Conservation (phyloP, 1,284 basidiomycete species). For the Tilletia caries region DNA sequence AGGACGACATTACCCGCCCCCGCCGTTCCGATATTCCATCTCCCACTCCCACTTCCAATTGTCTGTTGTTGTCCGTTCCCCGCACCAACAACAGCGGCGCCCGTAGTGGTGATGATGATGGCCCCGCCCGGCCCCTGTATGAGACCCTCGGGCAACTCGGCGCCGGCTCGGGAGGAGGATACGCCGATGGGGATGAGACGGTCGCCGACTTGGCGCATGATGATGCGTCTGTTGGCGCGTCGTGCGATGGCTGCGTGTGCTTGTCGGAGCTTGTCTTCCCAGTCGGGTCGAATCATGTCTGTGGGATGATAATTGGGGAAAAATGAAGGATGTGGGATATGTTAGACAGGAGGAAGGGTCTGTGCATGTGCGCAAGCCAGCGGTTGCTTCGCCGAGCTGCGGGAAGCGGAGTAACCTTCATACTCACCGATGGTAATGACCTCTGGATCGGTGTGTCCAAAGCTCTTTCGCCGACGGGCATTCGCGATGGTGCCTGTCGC, state of each 20-base stretch:
- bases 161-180: constrained; percentile 61
- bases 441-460: constrained; percentile 32
- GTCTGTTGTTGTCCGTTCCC: background rate
- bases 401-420: too few relatives aligned
- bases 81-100: background rate
- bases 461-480: constrained; percentile 29
- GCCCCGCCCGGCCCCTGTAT: constrained; percentile 48
- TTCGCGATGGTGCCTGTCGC: background rate
- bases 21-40: background rate
- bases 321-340: too few relatives aligned
- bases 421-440: constrained; percentile 38
- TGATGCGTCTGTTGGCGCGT: constrained; percentile 82
- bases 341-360: too few relatives aligned
- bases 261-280: constrained; percentile 40
- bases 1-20: constrained; percentile 15
- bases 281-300: constrained; percentile 50
- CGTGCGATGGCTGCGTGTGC: constrained; percentile 43
- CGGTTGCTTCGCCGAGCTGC: too few relatives aligned
- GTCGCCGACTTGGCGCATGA: constrained; percentile 98
- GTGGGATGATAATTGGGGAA: too few relatives aligned
- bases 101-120: constrained; percentile 36
- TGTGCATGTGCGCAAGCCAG: too few relatives aligned
- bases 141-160: constrained; percentile 40
- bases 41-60: background rate
- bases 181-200: constrained; percentile 93